phyloP scores from a whole-genome alignment of 257 asterid species.

The Cruciata laevipes region DNA sequence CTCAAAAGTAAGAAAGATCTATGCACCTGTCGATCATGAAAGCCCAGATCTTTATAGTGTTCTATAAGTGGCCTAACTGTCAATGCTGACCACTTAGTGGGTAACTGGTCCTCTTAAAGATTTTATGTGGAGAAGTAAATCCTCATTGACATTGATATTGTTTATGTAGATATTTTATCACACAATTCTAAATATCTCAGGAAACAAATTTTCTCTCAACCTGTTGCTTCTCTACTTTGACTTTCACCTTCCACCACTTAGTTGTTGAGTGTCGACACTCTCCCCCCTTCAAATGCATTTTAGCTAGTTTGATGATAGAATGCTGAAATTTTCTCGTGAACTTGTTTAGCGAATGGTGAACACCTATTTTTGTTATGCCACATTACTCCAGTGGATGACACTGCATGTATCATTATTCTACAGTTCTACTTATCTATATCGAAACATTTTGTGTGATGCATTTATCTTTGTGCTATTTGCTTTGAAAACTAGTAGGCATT shows the following conservation, averaged over 20 bases:
- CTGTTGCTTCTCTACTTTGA: not conserved
- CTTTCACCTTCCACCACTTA: not conserved
- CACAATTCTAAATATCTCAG: not conserved
- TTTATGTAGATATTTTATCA: not conserved
- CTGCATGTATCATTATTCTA: not conserved
- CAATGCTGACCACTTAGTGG: not conserved
- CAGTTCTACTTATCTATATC: not conserved
- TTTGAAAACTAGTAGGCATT: slow-evolving; percentile 1
- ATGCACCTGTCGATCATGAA: not conserved
- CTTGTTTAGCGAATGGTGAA: not conserved
- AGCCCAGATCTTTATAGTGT: not conserved
- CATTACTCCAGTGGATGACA: not conserved
- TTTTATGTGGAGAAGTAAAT: not conserved
- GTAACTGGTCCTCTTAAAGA: not conserved
- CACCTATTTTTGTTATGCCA: not conserved
- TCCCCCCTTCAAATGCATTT: not conserved
- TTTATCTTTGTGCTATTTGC: not conserved
- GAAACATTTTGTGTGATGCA: no score
- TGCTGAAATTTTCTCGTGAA: not conserved
- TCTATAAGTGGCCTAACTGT: not conserved
- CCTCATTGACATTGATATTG: not conserved
- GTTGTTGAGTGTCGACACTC: not conserved
- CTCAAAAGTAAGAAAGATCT: not conserved
- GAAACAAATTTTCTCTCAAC: not conserved
- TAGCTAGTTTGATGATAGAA: not conserved